Evolutionary conservation across 2,329 filamentous ascomycete species (phyloP).

Genomic region (Diaporthe helianthi): DNA sequence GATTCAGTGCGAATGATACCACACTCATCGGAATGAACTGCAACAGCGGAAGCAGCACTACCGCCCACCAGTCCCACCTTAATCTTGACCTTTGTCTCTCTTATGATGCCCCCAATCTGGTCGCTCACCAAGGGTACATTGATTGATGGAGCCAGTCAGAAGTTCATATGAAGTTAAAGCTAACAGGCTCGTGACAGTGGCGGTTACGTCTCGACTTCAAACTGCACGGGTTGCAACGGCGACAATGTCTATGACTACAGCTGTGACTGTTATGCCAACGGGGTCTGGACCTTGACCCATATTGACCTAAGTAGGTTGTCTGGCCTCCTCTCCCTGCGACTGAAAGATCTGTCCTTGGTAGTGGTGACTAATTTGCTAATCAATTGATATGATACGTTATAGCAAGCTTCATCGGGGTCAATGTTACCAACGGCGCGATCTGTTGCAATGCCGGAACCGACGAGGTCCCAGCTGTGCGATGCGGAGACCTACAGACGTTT

Average conservation of each 20-base stretch:
- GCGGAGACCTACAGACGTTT: constrained; percentile 4
- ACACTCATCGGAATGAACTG: constrained; percentile 19
- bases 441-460: constrained; percentile 30
- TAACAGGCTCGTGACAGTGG: constrained; percentile 17
- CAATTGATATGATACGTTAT: too few species aligned
- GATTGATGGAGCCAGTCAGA: not conserved
- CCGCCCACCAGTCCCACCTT: constrained; percentile 15
- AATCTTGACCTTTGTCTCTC: constrained; percentile 28
- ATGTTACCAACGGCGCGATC: constrained; percentile 24
- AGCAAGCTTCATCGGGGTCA: constrained; percentile 30
- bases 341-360: not conserved
- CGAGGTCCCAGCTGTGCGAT: constrained; percentile 16
- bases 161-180: not conserved
- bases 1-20: constrained; percentile 18
- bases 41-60: not conserved
- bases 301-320: constrained; percentile 21
- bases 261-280: constrained; percentile 16
- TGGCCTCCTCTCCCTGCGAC: not conserved
- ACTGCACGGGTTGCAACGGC: constrained; percentile 4
- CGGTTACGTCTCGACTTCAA: constrained; percentile 22
- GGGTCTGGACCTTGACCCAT: not conserved
- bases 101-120: constrained; percentile 9
- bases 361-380: not conserved
- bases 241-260: constrained; percentile 22
- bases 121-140: constrained; percentile 30